phyloP scores from a whole-genome alignment of 202 grass and related monocot genomes.

The Zoysia matrella region DNA sequence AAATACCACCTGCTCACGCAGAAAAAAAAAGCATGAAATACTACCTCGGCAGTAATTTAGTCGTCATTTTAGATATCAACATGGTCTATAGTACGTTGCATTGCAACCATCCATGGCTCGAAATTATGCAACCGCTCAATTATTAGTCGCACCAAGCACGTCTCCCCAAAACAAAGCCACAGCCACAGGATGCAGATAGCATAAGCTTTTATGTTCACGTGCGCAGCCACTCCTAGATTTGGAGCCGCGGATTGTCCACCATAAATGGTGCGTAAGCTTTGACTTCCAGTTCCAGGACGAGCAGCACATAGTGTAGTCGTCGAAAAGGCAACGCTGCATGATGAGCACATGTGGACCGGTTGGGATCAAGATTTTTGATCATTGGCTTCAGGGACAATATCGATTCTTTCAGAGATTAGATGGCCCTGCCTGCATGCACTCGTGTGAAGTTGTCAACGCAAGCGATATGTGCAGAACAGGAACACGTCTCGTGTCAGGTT shows the following conservation, averaged over 20 bases:
- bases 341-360: too few species aligned
- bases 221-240: background rate
- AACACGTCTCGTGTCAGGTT: background rate
- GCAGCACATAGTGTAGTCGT: too few species aligned
- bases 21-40: too few species aligned
- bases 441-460: slow-evolving; percentile 10
- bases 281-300: background rate
- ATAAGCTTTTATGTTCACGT: background rate
- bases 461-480: background rate
- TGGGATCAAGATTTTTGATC: too few species aligned
- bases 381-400: too few species aligned
- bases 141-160: slow-evolving; percentile 11
- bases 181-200: slow-evolving; percentile 22
- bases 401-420: background rate
- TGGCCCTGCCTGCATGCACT: background rate
- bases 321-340: too few species aligned
- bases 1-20: too few species aligned
- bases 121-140: background rate
- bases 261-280: slow-evolving; percentile 33
- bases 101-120: background rate
- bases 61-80: background rate
- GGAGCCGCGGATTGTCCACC: slow-evolving; percentile 5
- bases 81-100: background rate
- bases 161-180: slow-evolving; percentile 1
- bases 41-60: background rate